Conservation (phyloP, 345 rosid species). For the Barbarea vulgaris region DNA sequence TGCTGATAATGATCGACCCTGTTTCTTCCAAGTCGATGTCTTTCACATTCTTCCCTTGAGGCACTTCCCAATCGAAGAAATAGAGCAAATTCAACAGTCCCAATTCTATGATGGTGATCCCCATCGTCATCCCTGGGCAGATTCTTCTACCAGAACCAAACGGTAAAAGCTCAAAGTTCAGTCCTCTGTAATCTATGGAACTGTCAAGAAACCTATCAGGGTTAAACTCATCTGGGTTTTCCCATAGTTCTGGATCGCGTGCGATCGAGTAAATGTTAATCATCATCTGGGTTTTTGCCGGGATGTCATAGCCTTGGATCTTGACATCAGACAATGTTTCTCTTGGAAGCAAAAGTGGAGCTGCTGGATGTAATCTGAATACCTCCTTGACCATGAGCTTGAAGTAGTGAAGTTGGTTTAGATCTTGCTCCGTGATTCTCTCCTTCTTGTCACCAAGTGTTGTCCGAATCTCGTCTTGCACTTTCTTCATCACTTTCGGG, state of each 20-base stretch:
- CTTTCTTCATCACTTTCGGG: slow-evolving; percentile 47
- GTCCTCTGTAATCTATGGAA: slow-evolving; percentile 46
- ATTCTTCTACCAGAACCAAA: slow-evolving; percentile 50
- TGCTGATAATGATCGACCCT: slow-evolving; percentile 14
- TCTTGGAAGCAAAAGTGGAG: slow-evolving; percentile 48
- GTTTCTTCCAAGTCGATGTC: slow-evolving; percentile 36
- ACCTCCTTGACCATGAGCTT: slow-evolving; percentile 54
- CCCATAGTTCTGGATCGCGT: slow-evolving; percentile 50
- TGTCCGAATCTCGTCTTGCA: slow-evolving; percentile 44
- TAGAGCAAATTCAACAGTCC: slow-evolving; percentile 29
- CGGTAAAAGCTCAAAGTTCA: slow-evolving; percentile 49
- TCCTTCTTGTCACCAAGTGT: slow-evolving; percentile 35
- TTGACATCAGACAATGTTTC: slow-evolving; percentile 40
- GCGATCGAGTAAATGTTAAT: slow-evolving; percentile 53
- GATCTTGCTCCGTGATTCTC: slow-evolving; percentile 38
- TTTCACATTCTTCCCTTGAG: slow-evolving; percentile 10
- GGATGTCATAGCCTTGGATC: slow-evolving; percentile 50
- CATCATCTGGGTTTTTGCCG: slow-evolving; percentile 38
- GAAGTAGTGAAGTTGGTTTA: slow-evolving; percentile 44
- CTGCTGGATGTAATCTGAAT: slow-evolving; percentile 61
- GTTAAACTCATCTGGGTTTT: slow-evolving; percentile 44
- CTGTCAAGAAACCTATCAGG: slow-evolving; percentile 52
- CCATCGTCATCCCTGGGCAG: slow-evolving; percentile 33
- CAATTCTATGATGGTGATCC: slow-evolving; percentile 16
- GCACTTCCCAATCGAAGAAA: slow-evolving; percentile 39